Conservation (phyloP, 257 asterid genomes). For the Vinca minor region DNA sequence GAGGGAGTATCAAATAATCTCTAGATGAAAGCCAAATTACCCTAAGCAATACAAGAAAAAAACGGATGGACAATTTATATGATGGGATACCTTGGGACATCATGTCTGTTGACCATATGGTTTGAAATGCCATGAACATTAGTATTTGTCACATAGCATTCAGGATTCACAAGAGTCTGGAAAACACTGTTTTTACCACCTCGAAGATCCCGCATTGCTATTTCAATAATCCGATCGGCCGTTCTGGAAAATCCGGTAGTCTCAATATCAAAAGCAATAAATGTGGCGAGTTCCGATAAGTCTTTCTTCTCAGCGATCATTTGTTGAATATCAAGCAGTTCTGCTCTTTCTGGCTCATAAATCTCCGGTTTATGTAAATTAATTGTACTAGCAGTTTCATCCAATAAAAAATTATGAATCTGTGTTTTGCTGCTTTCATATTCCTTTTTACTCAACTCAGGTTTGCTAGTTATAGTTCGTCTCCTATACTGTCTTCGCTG, state of each 20-base stretch:
- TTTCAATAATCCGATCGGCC: slow-evolving; percentile 57
- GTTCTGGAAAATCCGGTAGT: slow-evolving; percentile 74
- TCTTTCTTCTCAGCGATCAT: slow-evolving; percentile 33
- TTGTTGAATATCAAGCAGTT: slow-evolving; percentile 28
- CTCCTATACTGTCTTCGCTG: slow-evolving; percentile 55
- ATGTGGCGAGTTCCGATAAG: slow-evolving; percentile 49
- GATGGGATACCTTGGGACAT: slow-evolving; percentile 70
- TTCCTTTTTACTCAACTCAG: slow-evolving; percentile 33
- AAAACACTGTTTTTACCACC: slow-evolving; percentile 86
- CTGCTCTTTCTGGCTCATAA: slow-evolving; percentile 28
- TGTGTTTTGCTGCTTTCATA: slow-evolving; percentile 24
- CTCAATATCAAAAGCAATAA: slow-evolving; percentile 70
- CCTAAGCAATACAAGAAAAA: too few relatives aligned
- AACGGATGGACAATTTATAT: too few relatives aligned
- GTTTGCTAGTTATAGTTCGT: slow-evolving; percentile 38
- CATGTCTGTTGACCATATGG: slow-evolving; percentile 53
- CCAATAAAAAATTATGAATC: slow-evolving; percentile 17
- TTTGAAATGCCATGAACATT: slow-evolving; percentile 58
- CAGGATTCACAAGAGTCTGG: slow-evolving; percentile 81
- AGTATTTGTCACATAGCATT: slow-evolving; percentile 45
- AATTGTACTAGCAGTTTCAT: slow-evolving; percentile 14
- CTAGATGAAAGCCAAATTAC: too few relatives aligned
- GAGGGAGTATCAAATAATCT: too few relatives aligned
- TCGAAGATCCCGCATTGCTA: slow-evolving; percentile 80
- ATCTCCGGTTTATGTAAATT: slow-evolving; percentile 18